A percentile compares a stretch with the other conserved stretches of the same genome.
Conservation (phyloP, 805 yeast genomes). For the Saturnispora saitoi region DNA sequence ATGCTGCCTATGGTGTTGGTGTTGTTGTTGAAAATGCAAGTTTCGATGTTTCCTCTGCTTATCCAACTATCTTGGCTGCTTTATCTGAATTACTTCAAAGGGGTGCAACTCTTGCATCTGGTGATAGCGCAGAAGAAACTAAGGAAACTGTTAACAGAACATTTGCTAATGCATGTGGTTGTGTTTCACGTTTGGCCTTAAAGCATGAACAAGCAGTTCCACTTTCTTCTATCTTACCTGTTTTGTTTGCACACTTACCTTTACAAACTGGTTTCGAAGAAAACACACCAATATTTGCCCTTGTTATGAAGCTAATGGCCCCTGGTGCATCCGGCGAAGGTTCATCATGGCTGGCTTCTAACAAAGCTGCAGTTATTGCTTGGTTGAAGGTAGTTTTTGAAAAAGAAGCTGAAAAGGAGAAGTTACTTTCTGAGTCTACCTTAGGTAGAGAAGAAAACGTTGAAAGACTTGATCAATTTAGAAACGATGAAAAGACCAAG, state of each 20-base stretch:
- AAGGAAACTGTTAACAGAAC: slow-evolving; percentile 75
- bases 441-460: slow-evolving; percentile 79
- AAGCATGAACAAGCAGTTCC: slow-evolving; percentile 69
- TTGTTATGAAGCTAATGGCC: slow-evolving; percentile 59
- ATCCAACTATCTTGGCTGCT: slow-evolving; percentile 58
- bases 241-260: slow-evolving; percentile 71
- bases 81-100: slow-evolving; percentile 66
- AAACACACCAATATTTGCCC: slow-evolving; percentile 79
- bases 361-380: slow-evolving; percentile 56
- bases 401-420: slow-evolving; percentile 67
- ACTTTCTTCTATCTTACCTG: slow-evolving; percentile 65
- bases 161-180: slow-evolving; percentile 92
- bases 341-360: slow-evolving; percentile 43
- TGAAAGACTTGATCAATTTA: slow-evolving; percentile 73
- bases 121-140: slow-evolving; percentile 66
- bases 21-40: slow-evolving; percentile 47
- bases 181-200: slow-evolving; percentile 86
- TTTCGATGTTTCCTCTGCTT: slow-evolving; percentile 51
- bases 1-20: slow-evolving; percentile 95
- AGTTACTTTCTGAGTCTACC: slow-evolving; percentile 63
- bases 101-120: slow-evolving; percentile 55
- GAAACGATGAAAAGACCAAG: slow-evolving; percentile 52
- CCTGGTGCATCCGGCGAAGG: slow-evolving; percentile 34
- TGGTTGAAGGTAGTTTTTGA: slow-evolving; percentile 63
- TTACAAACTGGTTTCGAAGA: slow-evolving; percentile 85